A percentile compares a stretch with the other conserved stretches of the same genome.
These are phyloP conservation scores for Syzygium grande DNA, from an alignment of 345 rosid genomes.

Conservation along the genomic window DNA sequence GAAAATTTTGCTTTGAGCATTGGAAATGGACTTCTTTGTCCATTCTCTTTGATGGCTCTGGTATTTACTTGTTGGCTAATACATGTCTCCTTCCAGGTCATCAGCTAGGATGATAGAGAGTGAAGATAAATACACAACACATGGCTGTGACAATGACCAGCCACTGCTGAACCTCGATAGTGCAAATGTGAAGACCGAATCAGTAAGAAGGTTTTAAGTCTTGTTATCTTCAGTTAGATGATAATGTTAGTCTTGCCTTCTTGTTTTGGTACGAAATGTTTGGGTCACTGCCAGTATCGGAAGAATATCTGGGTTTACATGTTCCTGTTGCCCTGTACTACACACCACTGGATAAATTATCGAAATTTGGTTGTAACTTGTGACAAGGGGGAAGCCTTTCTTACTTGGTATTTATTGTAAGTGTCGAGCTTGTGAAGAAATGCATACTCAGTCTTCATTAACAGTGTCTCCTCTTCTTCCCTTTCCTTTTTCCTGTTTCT, in stretches of 20 bases:
- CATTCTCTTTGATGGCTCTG: not conserved
- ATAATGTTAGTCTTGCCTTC: not conserved
- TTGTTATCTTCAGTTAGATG: not conserved
- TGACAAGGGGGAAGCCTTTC: not conserved
- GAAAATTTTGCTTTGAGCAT: not conserved
- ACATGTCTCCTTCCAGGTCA: not conserved
- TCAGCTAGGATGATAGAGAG: not conserved
- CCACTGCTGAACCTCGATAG: not conserved
- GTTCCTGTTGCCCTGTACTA: not conserved
- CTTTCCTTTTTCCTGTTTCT: not conserved
- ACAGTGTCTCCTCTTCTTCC: not conserved
- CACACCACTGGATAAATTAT: not conserved
- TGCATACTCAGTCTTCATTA: not conserved
- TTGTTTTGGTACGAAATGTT: not conserved
- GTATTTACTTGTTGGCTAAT: not conserved
- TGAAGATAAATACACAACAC: not conserved
- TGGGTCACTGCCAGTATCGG: not conserved
- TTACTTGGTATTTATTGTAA: not conserved
- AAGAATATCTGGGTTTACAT: not conserved
- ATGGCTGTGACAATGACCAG: not conserved
- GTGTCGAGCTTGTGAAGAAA: not conserved
- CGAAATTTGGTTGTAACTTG: not conserved
- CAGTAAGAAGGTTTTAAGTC: not conserved
- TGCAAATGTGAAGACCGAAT: not conserved
- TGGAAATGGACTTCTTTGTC: not conserved